Evolutionary conservation across 495 filamentous ascomycete genomes (phyloP).

Genomic region (Gamarada debralockiae): DNA sequence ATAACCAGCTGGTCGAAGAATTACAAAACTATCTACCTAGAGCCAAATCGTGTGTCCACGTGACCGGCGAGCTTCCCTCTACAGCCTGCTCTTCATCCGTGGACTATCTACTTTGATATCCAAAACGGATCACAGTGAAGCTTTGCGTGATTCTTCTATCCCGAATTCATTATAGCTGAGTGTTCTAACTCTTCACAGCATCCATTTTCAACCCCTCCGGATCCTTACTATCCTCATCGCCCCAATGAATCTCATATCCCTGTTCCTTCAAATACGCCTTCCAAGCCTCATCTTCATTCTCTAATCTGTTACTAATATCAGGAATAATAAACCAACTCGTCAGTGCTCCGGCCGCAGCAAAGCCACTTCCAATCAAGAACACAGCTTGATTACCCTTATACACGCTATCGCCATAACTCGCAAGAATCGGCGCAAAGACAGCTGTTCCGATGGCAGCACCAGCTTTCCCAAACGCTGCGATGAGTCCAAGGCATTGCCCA

Average conservation of each 20-base stretch:
- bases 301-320: constrained; percentile 66
- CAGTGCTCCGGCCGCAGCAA: constrained; percentile 48
- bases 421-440: constrained; percentile 41
- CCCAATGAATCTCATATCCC: constrained; percentile 71
- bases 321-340: constrained; percentile 56
- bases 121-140: too few species aligned
- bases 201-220: too few species aligned
- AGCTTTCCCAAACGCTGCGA: constrained; percentile 44
- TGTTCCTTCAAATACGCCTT: constrained; percentile 57
- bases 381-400: constrained; percentile 34
- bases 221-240: too few species aligned
- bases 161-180: too few species aligned
- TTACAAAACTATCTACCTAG: too few species aligned
- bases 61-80: too few species aligned
- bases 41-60: too few species aligned
- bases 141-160: too few species aligned
- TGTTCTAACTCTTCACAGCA: too few species aligned
- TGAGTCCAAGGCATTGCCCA: constrained; percentile 45
- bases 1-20: too few species aligned
- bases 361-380: constrained; percentile 7
- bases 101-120: too few species aligned
- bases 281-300: constrained; percentile 66
- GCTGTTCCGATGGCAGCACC: constrained; percentile 45
- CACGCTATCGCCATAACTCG: constrained; percentile 31
- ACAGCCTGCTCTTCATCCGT: too few species aligned